Evolutionary conservation across 345 rosid genomes (phyloP), one percentile per base, ranked within the genome.

Genomic region (Raphanus raphanistrum): DNA sequence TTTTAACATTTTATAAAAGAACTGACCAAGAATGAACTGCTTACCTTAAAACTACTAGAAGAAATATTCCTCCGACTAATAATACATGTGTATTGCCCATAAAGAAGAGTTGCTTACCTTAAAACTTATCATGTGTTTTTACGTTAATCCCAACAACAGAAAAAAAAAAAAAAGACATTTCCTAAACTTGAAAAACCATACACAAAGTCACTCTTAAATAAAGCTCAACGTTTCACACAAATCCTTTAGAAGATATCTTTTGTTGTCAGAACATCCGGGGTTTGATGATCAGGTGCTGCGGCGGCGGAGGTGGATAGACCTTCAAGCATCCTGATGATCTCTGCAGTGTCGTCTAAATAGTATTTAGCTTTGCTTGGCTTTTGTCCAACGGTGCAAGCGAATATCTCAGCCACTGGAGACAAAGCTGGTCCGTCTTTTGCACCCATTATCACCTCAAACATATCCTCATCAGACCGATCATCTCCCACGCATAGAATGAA

Each of bases 301-400:
- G 21, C 21, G 21, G 21, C 21, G 21, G 21, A 21, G 21, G 21
- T 21, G 41, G 88, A 87, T 36, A 94, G 84, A 50, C 83, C 92
- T 13, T 87, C 90, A 73, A 94, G 80, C 94, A 90, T 88, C 84
- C 88, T 87, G 77, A 88, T 66, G 16, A 94, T 90, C 83, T 90
- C 97, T 0, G 83, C 72, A 0, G 94, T 88, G 79, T 92, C 98
- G 72, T 92, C 98, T 71, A 92, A 81, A 74, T 91, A 94, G 87
- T 94, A 94, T 80, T 90, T 94, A 70, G 97, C 98, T 79, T 90
- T 92, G 87, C 97, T 94, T 10, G 94, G 96, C 72, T 90, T 94
- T 83, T 86, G 96, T 26, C 98, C 97, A 13, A 92, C 98, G 0
- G 97, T 90, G 84, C 98, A 94, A 12, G 97, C 90, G 69, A 94